A percentile compares a stretch with the other conserved stretches of the same genome.
phyloP scores from a whole-genome alignment of 805 yeast genomes.

The Geotrichum ghanense region DNA sequence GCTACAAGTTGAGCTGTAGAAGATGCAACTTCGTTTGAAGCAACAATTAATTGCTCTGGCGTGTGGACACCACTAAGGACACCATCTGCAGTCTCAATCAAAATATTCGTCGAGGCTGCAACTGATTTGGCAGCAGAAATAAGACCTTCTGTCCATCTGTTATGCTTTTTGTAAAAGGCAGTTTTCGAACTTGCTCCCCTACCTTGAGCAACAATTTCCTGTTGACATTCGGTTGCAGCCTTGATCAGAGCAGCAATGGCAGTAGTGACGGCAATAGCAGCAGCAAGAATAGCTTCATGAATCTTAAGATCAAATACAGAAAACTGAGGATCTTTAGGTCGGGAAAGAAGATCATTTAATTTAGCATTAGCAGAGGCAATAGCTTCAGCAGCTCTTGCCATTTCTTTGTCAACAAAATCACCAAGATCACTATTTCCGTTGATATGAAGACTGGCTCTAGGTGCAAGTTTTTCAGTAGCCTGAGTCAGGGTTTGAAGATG shows the following conservation, averaged over 20 bases:
- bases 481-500: conserved; percentile 46
- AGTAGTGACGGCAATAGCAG: conserved; percentile 70
- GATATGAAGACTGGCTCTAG: conserved; percentile 24
- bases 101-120: conserved; percentile 69
- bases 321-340: conserved; percentile 38
- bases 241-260: conserved; percentile 62
- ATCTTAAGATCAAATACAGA: conserved; percentile 52
- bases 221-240: conserved; percentile 71
- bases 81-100: conserved; percentile 81
- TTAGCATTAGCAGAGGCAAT: conserved; percentile 55
- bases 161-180: conserved; percentile 75
- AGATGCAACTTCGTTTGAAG: conserved; percentile 85
- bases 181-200: conserved; percentile 54
- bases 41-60: conserved; percentile 77
- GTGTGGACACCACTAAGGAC: conserved; percentile 52
- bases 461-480: conserved; percentile 46
- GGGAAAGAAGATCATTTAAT: conserved; percentile 39
- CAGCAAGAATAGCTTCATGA: conserved; percentile 63
- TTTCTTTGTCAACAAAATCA: conserved; percentile 60
- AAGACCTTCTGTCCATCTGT: conserved; percentile 89
- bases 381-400: conserved; percentile 60
- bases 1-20: conserved; percentile 89
- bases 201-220: conserved; percentile 66
- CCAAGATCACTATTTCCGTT: conserved; percentile 40
- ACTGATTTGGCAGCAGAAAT: conserved; percentile 83